Conservation (phyloP, 345 rosid species). For the Physaria fendleri region DNA sequence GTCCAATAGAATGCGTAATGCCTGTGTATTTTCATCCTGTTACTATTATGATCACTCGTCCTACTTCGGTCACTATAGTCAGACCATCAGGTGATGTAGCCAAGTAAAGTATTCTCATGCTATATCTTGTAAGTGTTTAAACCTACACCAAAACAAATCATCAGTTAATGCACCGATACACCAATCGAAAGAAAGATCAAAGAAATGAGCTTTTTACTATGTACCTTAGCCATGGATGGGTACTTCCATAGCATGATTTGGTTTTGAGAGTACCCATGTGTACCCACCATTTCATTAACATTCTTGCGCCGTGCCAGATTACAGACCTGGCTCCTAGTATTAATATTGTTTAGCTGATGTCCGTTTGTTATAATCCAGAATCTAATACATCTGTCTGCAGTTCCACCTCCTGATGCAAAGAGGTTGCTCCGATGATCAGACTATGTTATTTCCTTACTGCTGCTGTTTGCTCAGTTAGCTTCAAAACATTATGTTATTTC, state of each 20-base stretch:
- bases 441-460: no score
- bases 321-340: conserved; percentile 99
- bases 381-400: conserved; percentile 92
- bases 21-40: no score
- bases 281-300: conserved; percentile 91
- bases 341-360: conserved; percentile 71
- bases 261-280: conserved; percentile 96
- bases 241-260: conserved; percentile 98
- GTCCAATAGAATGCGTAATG: no score
- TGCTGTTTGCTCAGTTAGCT: no score
- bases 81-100: conserved; percentile 94
- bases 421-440: conserved; percentile 79
- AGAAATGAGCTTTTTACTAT: not conserved
- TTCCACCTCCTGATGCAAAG: conserved; percentile 98
- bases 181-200: not conserved
- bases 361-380: conserved; percentile 95
- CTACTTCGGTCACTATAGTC: conserved; percentile 98
- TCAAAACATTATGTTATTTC: conserved; percentile 93
- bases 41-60: no score
- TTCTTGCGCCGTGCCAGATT: conserved; percentile 97
- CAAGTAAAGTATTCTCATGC: conserved; percentile 86
- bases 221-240: conserved; percentile 88
- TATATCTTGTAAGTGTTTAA: conserved; percentile 83
- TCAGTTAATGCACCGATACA: not conserved
- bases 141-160: conserved; percentile 38